Conservation (phyloP, 2,329 filamentous ascomycete genomes). For the Pseudogymnoascus sp. region DNA sequence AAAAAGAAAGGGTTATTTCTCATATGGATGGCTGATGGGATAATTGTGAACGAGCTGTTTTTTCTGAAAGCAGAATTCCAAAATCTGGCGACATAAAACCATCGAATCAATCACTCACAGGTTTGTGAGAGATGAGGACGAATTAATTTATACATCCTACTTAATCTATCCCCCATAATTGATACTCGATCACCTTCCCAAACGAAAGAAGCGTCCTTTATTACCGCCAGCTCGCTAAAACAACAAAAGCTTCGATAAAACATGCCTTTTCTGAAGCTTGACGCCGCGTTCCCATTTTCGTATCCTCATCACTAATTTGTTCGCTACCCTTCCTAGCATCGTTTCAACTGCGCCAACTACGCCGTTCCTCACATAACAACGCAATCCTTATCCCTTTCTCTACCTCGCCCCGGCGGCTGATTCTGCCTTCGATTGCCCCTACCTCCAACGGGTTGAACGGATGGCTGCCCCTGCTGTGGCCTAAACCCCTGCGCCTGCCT, state of each 20-base stretch:
- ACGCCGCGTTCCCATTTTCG: background rate
- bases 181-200: background rate
- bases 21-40: background rate
- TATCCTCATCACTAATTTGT: background rate
- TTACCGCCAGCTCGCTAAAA: background rate
- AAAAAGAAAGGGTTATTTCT: background rate
- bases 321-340: background rate
- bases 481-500: background rate
- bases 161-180: background rate
- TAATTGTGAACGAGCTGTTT: background rate
- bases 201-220: background rate
- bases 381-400: conserved; percentile 34
- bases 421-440: background rate
- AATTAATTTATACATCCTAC: background rate
- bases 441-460: background rate
- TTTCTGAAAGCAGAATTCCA: background rate
- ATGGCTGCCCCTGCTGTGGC: background rate
- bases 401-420: conserved; percentile 6
- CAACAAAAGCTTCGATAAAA: background rate
- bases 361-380: conserved; percentile 38
- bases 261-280: background rate
- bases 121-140: background rate
- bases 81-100: background rate
- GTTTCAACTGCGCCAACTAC: background rate
- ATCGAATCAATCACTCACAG: background rate